Percentiles rank a stretch among this genome's conserved stretches.
Evolutionary conservation across 2,329 filamentous ascomycete species (phyloP).

Genomic region (Rhynchosporium secalis): DNA sequence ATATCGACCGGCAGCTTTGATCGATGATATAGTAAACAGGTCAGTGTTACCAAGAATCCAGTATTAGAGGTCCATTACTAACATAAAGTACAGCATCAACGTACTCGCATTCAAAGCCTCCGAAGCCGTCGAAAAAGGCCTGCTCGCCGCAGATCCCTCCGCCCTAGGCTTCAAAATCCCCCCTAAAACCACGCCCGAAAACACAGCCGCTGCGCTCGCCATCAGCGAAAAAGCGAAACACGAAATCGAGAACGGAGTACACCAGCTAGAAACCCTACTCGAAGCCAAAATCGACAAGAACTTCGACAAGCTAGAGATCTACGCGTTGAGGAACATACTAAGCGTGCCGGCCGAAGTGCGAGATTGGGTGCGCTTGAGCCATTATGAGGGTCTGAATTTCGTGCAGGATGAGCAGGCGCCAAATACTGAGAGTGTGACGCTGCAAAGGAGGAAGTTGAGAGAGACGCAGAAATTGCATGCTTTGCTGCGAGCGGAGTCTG

Average conservation of each 20-base stretch:
- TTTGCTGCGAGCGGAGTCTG: constrained; percentile 67
- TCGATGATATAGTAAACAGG: constrained; percentile 16
- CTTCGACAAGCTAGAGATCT: constrained; percentile 87
- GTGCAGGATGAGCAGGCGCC: constrained; percentile 45
- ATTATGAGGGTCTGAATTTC: constrained; percentile 64
- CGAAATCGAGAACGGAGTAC: constrained; percentile 87
- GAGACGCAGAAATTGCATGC: constrained; percentile 77
- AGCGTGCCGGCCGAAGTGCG: constrained; percentile 70
- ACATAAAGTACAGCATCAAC: constrained; percentile 97
- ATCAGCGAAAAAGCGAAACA: constrained; percentile 54
- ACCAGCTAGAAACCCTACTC: constrained; percentile 79
- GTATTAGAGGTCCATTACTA: constrained; percentile 43
- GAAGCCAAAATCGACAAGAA: constrained; percentile 81
- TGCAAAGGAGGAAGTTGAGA: constrained; percentile 71
- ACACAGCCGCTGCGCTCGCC: constrained; percentile 42
- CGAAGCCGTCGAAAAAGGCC: constrained; percentile 80
- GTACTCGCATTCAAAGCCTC: constrained; percentile 88
- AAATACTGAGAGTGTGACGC: constrained; percentile 67
- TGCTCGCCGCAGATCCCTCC: constrained; percentile 71
- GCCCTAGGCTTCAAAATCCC: constrained; percentile 74
- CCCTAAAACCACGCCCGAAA: constrained; percentile 44
- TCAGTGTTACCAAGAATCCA: background rate
- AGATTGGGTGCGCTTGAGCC: constrained; percentile 76
- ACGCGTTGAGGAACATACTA: constrained; percentile 82
- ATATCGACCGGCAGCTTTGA: constrained; percentile 71